Conservation (phyloP, 2,329 filamentous ascomycete species). For the Plenodomus biglobosus region DNA sequence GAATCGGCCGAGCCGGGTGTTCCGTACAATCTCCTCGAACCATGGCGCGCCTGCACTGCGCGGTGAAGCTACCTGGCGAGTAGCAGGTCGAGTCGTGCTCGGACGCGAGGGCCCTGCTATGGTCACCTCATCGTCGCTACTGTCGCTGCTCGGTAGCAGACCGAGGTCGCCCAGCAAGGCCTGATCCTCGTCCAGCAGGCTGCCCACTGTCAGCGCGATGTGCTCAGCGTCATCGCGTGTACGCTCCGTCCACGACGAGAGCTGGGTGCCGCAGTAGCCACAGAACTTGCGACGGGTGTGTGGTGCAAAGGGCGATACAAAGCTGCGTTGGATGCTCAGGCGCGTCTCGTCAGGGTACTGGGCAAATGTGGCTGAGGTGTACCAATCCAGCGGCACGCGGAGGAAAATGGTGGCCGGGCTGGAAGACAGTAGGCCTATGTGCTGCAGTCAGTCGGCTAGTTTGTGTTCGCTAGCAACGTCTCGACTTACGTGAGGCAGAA, state of each 20-base stretch:
- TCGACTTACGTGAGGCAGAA: slow-evolving; percentile 67
- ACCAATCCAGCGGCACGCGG: slow-evolving; percentile 79
- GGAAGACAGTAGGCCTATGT: slow-evolving; percentile 63
- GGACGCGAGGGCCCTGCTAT: slow-evolving; percentile 15
- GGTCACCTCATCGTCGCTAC: slow-evolving; percentile 31
- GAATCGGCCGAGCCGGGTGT: slow-evolving; percentile 70
- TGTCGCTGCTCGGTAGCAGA: slow-evolving; percentile 58
- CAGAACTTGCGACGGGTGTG: slow-evolving; percentile 76
- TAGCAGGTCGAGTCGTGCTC: slow-evolving; percentile 13
- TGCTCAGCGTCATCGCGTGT: slow-evolving; percentile 71
- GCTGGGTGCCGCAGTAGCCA: slow-evolving; percentile 84
- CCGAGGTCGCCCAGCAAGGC: slow-evolving; percentile 72
- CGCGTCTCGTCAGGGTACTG: slow-evolving; percentile 73
- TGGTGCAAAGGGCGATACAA: slow-evolving; percentile 48
- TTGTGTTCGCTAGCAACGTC: neutral
- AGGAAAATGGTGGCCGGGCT: slow-evolving; percentile 78
- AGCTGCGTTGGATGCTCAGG: slow-evolving; percentile 49
- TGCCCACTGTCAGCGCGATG: slow-evolving; percentile 81
- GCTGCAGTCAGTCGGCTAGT: slow-evolving; percentile 4
- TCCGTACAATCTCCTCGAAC: slow-evolving; percentile 80
- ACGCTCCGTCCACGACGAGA: slow-evolving; percentile 80
- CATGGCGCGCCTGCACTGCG: slow-evolving; percentile 67
- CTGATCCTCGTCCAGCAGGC: slow-evolving; percentile 70
- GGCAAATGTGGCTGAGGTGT: slow-evolving; percentile 72
- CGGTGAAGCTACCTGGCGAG: slow-evolving; percentile 19